Percentiles rank a stretch among this genome's conserved stretches.
phyloP scores from a whole-genome alignment of 768 basidiomycete genomes.

The Cystofilobasidium ferigula region DNA sequence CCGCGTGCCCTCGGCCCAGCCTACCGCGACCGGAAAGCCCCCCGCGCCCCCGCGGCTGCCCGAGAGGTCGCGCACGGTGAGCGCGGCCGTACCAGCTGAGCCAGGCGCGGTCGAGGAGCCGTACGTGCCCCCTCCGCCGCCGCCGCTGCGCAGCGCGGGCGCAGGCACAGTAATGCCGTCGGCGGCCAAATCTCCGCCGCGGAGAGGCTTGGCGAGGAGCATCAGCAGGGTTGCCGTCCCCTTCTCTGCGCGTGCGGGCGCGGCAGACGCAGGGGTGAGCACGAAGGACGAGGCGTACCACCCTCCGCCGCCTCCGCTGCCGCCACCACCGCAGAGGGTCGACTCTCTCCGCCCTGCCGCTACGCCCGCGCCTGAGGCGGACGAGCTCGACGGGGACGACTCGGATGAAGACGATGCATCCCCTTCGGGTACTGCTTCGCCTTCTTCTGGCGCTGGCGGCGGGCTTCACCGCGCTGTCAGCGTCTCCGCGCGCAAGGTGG shows the following conservation, averaged over 20 bases:
- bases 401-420: background rate
- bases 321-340: background rate
- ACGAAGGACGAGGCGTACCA: background rate
- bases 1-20: no score
- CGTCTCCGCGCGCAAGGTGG: constrained; percentile 14
- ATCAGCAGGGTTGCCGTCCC: background rate
- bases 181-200: no score
- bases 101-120: no score
- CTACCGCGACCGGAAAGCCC: no score
- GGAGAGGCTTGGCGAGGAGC: background rate
- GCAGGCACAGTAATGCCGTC: no score
- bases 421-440: background rate
- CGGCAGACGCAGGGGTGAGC: background rate
- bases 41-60: no score
- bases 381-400: background rate
- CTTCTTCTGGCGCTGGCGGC: background rate
- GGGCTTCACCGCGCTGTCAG: background rate
- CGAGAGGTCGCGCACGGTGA: no score
- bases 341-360: background rate
- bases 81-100: no score
- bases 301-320: background rate
- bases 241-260: background rate
- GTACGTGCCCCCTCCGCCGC: no score
- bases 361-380: no score
- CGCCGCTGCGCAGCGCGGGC: no score